Conservation (phyloP, 371 early-diverging fungal genomes). For the Zychaea mexicana region DNA sequence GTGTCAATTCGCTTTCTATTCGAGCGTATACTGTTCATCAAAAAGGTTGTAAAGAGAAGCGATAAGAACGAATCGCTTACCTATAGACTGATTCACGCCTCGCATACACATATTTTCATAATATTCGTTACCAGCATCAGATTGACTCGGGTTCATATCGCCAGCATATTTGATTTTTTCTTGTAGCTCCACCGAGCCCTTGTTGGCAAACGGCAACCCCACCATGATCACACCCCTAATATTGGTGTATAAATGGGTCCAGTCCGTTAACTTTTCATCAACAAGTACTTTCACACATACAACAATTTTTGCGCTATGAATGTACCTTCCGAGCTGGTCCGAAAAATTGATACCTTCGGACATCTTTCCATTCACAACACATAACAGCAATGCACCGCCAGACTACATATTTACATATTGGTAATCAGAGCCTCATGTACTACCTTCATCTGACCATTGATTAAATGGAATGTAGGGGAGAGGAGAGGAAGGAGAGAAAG, state of each 20-base stretch:
- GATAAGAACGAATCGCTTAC: slow-evolving; percentile 46
- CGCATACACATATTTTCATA: slow-evolving; percentile 95
- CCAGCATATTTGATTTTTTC: slow-evolving; percentile 78
- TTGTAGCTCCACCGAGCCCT: slow-evolving; percentile 68
- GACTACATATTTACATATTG: neutral
- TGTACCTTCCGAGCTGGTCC: slow-evolving; percentile 79
- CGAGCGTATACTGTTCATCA: no score
- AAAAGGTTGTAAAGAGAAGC: neutral
- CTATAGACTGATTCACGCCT: slow-evolving; percentile 96
- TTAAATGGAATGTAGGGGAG: no score
- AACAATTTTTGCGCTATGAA: neutral
- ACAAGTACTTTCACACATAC: neutral
- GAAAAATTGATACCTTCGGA: slow-evolving; percentile 98
- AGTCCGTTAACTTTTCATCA: slow-evolving; percentile 3
- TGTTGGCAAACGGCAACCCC: slow-evolving; percentile 88
- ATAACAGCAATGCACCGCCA: slow-evolving; percentile 84
- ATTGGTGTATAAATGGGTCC: neutral
- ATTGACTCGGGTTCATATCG: slow-evolving; percentile 9
- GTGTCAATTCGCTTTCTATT: neutral
- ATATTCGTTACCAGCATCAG: slow-evolving; percentile 66
- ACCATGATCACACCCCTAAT: slow-evolving; percentile 82
- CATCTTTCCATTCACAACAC: slow-evolving; percentile 97
- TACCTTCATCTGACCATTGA: neutral
- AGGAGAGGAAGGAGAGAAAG: neutral
- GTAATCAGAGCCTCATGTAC: neutral